phyloP scores from a whole-genome alignment of 208 protist species.

The Phytomonas serpens region DNA sequence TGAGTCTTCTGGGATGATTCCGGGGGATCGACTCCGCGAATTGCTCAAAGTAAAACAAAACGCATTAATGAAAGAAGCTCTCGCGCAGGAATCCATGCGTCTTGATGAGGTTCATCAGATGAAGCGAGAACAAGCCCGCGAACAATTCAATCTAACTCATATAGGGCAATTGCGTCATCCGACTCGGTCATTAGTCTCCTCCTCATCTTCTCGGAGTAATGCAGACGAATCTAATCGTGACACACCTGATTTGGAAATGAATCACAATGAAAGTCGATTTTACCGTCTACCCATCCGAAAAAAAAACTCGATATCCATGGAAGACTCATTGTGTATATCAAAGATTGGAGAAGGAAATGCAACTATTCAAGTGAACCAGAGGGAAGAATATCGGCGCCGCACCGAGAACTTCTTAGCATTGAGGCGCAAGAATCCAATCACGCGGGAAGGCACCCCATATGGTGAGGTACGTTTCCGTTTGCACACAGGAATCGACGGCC shows the following conservation, averaged over 20 bases:
- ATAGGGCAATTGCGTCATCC: neutral
- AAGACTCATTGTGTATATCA: neutral
- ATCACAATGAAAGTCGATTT: neutral
- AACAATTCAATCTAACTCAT: conserved; percentile 23
- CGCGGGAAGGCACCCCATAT: conserved; percentile 12
- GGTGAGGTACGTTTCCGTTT: conserved; percentile 37
- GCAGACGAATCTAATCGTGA: neutral
- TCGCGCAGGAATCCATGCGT: conserved; percentile 44
- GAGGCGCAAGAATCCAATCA: neutral
- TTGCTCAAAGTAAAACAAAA: conserved; percentile 48
- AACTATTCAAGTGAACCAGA: neutral
- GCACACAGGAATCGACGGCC: conserved; percentile 66
- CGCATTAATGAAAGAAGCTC: conserved; percentile 31
- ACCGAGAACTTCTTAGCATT: neutral
- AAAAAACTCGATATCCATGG: neutral
- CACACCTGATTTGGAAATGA: neutral
- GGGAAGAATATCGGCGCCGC: neutral
- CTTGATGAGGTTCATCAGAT: conserved; percentile 34
- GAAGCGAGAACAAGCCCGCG: conserved; percentile 32
- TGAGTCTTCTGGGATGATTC: conserved; percentile 83
- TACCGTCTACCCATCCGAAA: neutral
- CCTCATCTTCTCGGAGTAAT: neutral
- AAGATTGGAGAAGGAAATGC: neutral
- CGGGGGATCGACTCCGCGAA: conserved; percentile 67
- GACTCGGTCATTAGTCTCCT: neutral